Evolutionary conservation across 345 rosid genomes (phyloP).

Genomic region (Nasturtium officinale): DNA sequence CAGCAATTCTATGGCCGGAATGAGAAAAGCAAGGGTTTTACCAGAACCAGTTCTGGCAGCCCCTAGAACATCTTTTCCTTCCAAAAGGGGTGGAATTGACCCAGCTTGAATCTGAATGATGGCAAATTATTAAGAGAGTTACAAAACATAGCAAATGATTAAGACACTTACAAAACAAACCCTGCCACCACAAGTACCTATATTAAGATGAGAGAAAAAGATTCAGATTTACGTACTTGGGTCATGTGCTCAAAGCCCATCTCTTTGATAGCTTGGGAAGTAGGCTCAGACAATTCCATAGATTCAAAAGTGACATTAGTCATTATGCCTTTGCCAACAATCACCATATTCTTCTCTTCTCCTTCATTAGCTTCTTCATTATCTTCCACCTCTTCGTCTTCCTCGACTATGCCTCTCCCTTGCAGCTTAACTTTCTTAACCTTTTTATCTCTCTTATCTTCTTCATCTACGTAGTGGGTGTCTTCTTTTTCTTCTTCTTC

Average conservation of each 20-base stretch:
- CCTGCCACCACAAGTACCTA: neutral
- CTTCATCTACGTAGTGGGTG: conserved; percentile 11
- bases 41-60: conserved; percentile 99
- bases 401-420: conserved; percentile 24
- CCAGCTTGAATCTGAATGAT: conserved; percentile 81
- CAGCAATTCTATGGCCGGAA: conserved; percentile 89
- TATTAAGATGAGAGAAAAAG: neutral
- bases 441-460: conserved; percentile 26
- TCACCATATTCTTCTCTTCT: conserved; percentile 34
- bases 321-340: conserved; percentile 72
- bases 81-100: conserved; percentile 73
- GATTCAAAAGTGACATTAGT: conserved; percentile 73
- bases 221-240: conserved; percentile 51
- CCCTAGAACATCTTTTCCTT: conserved; percentile 95
- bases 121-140: neutral
- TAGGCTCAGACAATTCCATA: conserved; percentile 66
- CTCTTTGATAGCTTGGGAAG: conserved; percentile 66
- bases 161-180: neutral
- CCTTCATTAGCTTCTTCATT: conserved; percentile 24
- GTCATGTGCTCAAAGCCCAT: conserved; percentile 86
- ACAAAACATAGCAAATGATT: neutral
- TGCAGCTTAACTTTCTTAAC: conserved; percentile 37
- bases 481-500: conserved; percentile 30
- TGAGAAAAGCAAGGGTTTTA: conserved; percentile 89
- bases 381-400: conserved; percentile 35